A percentile compares a stretch with the other conserved stretches of the same genome.
These are phyloP conservation scores for Golubevia sp. DNA, from an alignment of 1,284 basidiomycete genomes.

Conservation along the genomic window DNA sequence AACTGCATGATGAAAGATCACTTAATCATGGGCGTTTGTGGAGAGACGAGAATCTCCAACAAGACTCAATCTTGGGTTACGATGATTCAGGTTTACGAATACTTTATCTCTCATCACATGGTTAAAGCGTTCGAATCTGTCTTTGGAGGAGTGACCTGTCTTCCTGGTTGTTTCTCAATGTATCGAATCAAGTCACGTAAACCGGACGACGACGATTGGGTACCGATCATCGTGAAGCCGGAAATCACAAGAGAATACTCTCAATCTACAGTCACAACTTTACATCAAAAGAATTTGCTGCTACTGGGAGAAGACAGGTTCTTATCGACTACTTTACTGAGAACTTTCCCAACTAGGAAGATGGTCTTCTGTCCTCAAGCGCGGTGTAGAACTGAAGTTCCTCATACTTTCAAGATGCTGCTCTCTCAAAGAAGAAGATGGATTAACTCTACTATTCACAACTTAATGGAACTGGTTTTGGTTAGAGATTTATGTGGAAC, in stretches of 20 bases:
- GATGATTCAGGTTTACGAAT: slow-evolving; percentile 96
- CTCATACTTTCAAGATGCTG: slow-evolving; percentile 89
- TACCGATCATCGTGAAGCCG: slow-evolving; percentile 94
- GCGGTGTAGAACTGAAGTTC: slow-evolving; percentile 90
- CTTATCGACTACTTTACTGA: slow-evolving; percentile 71
- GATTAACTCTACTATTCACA: slow-evolving; percentile 99
- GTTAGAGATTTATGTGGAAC: slow-evolving; percentile 83
- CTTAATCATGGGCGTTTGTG: slow-evolving; percentile 98
- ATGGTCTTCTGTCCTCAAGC: slow-evolving; percentile 99
- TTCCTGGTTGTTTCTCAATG: slow-evolving; percentile 99
- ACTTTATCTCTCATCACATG: slow-evolving; percentile 98
- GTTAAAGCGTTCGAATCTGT: slow-evolving; percentile 98
- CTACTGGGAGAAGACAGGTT: slow-evolving; percentile 98
- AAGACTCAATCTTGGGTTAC: slow-evolving; percentile 95
- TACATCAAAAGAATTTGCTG: slow-evolving; percentile 97
- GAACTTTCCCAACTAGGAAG: slow-evolving; percentile 91
- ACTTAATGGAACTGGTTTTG: slow-evolving; percentile 96
- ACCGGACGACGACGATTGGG: slow-evolving; percentile 84
- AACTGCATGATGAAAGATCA: slow-evolving; percentile 97
- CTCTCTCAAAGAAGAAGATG: slow-evolving; percentile 96
- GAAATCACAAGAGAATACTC: slow-evolving; percentile 98
- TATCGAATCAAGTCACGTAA: slow-evolving; percentile 94
- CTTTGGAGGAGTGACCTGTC: slow-evolving; percentile 98
- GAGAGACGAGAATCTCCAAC: slow-evolving; percentile 97
- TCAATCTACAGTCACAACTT: slow-evolving; percentile 85